Evolutionary conservation across 768 basidiomycete genomes (phyloP), one percentile per base, ranked within the genome.

Genomic region (Gelatoporia subvermispora): DNA sequence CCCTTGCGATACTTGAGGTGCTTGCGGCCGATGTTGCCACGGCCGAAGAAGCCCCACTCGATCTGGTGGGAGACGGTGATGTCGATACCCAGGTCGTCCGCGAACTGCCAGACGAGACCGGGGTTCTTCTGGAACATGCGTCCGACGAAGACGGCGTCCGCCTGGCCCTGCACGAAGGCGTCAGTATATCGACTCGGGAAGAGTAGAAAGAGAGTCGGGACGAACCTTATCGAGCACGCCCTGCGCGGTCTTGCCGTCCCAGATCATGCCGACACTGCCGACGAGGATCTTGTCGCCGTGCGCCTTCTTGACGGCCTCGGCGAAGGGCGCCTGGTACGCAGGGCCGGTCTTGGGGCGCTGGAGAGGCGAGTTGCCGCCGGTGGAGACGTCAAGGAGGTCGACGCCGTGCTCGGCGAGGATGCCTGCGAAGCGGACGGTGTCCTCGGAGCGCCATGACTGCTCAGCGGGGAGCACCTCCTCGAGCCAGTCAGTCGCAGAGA

Each of bases 401-500:
- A 91, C 75, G 8, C 87, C 87, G 41, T 79, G 73, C 17, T 76
- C 73, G 18, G 69, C 70, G 16, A 91, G 72, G 50, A 81, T 72
- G 15, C 68, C 65, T 2, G 81, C 77, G 21, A 90, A 68, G 15
- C 72, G 54, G 9, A 82, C 74, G 49, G 82, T 85, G 59, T 90
- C 88, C 59, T 85, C 79, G 1, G 76, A 52, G 11, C 74, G 73
- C 88, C 89, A 88, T 4, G 77, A 78, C 16, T 75, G 73, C 52
- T 84, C 78, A 49, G 84, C 65, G 0, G 81, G 78, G 4, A 75
- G 62, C 4, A 71, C 68, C 44, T 77, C 72, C 53, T 82, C 80
- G 7, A 86, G 66, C 82, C 86, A 86, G 49, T 91, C 90, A 0
- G 80, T 82, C 1, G 79, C 90, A 35, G 82, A 84, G 13, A 90